Percentiles rank a stretch among this genome's conserved stretches.
Evolutionary conservation across 1,139 yeast species (phyloP).

Genomic region (Pichia sp.): DNA sequence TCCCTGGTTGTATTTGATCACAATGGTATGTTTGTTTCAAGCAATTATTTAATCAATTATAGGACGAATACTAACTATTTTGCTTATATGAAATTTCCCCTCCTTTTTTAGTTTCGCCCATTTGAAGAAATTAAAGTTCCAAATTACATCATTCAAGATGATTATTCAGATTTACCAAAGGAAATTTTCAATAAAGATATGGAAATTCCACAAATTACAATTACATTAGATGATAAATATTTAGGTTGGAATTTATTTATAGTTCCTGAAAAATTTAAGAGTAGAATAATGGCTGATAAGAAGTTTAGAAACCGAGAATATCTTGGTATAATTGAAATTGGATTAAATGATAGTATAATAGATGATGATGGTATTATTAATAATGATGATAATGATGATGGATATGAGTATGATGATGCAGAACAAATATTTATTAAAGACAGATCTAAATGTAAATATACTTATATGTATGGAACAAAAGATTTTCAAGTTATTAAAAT

Average conservation of each 20-base stretch:
- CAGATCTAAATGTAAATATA: slow-evolving; percentile 13
- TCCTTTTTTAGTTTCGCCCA: slow-evolving; percentile 19
- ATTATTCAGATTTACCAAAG: slow-evolving; percentile 9
- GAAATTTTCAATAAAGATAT: slow-evolving; percentile 10
- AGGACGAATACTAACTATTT: too few relatives aligned
- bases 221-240: neutral
- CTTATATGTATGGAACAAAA: slow-evolving; percentile 24
- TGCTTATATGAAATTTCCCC: too few relatives aligned
- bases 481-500: slow-evolving; percentile 21
- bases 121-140: slow-evolving; percentile 25
- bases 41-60: neutral
- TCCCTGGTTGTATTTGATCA: neutral
- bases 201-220: slow-evolving; percentile 4
- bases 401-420: slow-evolving; percentile 47
- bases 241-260: slow-evolving; percentile 2
- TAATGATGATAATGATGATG: slow-evolving; percentile 17
- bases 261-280: slow-evolving; percentile 9
- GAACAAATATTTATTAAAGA: slow-evolving; percentile 43
- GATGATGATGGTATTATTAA: slow-evolving; percentile 5
- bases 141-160: slow-evolving; percentile 16
- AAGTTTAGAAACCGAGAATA: slow-evolving; percentile 6
- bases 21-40: slow-evolving; percentile 3
- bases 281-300: slow-evolving; percentile 1
- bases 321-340: slow-evolving; percentile 4
- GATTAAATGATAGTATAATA: neutral